Evolutionary conservation across 2,329 filamentous ascomycete species (phyloP).

Genomic region (Cryphonectria japonica): DNA sequence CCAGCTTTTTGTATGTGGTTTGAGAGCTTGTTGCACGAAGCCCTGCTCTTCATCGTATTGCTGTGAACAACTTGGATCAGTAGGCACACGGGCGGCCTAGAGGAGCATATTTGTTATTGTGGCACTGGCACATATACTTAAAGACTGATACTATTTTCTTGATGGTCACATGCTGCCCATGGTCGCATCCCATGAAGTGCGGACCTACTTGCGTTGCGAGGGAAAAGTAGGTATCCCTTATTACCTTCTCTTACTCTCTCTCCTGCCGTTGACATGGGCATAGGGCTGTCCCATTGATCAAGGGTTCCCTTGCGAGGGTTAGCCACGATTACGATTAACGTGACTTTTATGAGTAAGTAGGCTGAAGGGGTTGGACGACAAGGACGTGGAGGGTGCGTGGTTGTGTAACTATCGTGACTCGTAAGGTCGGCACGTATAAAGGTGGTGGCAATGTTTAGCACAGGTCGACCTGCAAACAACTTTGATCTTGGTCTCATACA

Average conservation of each 20-base stretch:
- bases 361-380: too few relatives aligned
- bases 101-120: slow-evolving; percentile 7
- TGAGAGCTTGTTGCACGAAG: background rate
- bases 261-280: background rate
- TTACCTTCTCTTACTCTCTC: background rate
- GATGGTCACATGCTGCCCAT: background rate
- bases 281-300: background rate
- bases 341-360: too few relatives aligned
- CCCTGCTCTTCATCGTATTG: background rate
- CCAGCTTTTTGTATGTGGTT: background rate
- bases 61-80: background rate
- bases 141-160: background rate
- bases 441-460: too few relatives aligned
- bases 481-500: background rate
- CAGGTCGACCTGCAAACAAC: background rate
- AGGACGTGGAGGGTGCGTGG: too few relatives aligned
- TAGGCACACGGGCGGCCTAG: background rate
- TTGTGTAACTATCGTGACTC: too few relatives aligned
- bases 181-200: background rate
- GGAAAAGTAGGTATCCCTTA: background rate
- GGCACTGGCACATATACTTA: background rate
- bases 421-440: too few relatives aligned
- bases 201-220: background rate
- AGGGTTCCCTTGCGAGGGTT: background rate
- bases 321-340: background rate